Percentiles rank a stretch among this genome's conserved stretches.
Evolutionary conservation across 73 alveolate species (phyloP).

Genomic region (Tetrahymena thermophila): DNA sequence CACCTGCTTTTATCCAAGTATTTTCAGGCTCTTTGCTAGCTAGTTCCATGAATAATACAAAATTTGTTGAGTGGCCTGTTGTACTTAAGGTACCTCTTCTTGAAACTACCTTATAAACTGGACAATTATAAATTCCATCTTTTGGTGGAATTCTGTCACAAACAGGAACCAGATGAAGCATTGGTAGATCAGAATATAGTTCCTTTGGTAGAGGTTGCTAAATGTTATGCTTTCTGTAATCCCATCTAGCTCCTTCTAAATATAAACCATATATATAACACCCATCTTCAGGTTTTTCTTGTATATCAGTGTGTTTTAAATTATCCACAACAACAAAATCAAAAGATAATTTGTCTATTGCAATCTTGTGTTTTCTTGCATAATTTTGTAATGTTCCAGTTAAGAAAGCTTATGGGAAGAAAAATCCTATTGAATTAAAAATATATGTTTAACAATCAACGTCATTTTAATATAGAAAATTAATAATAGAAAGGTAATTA

Average conservation of each 20-base stretch:
- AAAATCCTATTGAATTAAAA: constrained; percentile 69
- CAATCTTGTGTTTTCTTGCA: constrained; percentile 98
- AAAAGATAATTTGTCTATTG: constrained; percentile 89
- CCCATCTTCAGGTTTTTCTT: constrained; percentile 91
- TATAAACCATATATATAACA: constrained; percentile 95
- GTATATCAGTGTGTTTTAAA: constrained; percentile 69
- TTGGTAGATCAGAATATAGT: constrained; percentile 97
- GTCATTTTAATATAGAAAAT: no score
- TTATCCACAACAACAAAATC: constrained; percentile 85
- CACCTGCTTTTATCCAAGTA: constrained; percentile 98
- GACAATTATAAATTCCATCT: constrained; percentile 79
- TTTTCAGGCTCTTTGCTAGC: constrained; percentile 88
- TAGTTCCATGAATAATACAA: constrained; percentile 86
- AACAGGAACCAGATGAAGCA: constrained; percentile 92
- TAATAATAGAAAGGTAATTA: no score
- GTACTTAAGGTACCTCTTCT: constrained; percentile 96
- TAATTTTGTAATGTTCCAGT: constrained; percentile 99
- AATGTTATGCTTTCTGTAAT: constrained; percentile 75
- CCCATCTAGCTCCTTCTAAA: constrained; percentile 99
- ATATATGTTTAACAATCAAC: not conserved
- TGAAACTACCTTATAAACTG: constrained; percentile 89
- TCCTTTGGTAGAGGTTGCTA: constrained; percentile 92
- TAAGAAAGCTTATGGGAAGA: constrained; percentile 99
- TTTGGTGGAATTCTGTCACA: constrained; percentile 8
- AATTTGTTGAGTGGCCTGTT: constrained; percentile 96